Evolutionary conservation across 768 basidiomycete genomes (phyloP).

Genomic region (Lactarius pseudohatsudake): DNA sequence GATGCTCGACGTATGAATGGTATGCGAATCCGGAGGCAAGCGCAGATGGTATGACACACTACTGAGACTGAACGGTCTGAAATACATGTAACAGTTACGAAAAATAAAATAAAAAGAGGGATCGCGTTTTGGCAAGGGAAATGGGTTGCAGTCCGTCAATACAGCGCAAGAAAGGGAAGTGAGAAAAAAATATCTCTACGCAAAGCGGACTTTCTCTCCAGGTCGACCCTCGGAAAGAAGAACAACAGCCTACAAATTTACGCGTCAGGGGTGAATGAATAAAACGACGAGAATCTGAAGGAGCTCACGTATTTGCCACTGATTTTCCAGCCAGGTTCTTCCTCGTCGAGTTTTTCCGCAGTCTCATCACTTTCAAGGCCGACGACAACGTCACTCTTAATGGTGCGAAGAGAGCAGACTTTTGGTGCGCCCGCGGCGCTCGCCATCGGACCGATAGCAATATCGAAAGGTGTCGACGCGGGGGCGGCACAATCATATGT

Average conservation of each 20-base stretch:
- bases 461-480: constrained; percentile 81
- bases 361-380: constrained; percentile 72
- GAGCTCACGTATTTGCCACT: constrained; percentile 89
- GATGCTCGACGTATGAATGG: constrained; percentile 9
- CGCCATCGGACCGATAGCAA: constrained; percentile 92
- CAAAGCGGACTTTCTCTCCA: constrained; percentile 83
- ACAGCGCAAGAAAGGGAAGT: not conserved
- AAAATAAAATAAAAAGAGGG: constrained; percentile 15
- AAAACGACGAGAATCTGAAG: constrained; percentile 1
- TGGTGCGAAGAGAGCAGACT: constrained; percentile 82
- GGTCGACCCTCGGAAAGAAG: constrained; percentile 86
- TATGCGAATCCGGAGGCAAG: constrained; percentile 3
- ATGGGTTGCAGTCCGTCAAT: not conserved
- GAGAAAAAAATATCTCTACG: constrained; percentile 35
- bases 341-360: constrained; percentile 78
- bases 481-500: constrained; percentile 88
- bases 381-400: constrained; percentile 96
- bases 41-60: constrained; percentile 1
- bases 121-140: constrained; percentile 9
- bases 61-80: not conserved
- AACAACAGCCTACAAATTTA: constrained; percentile 66
- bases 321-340: constrained; percentile 95
- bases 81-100: constrained; percentile 23
- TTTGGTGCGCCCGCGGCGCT: constrained; percentile 84
- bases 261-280: constrained; percentile 6